Evolutionary conservation across 2,329 filamentous ascomycete species (phyloP).

Genomic region (Cercospora sp.): DNA sequence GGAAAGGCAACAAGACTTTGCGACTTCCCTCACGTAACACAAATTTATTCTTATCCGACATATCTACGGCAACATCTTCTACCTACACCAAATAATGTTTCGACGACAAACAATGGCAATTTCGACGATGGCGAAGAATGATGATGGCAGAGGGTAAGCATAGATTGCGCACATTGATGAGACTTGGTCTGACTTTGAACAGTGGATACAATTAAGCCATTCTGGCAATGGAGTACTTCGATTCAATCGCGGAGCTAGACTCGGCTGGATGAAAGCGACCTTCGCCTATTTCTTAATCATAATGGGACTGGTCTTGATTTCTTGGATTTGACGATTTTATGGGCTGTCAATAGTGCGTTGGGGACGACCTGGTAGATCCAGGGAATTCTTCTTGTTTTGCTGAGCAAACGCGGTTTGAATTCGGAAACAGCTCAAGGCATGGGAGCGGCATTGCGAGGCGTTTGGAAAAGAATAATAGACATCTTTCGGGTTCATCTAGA

Average conservation of each 20-base stretch:
- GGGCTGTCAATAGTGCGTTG: background rate
- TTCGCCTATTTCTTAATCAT: background rate
- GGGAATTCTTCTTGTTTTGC: background rate
- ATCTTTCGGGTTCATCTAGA: constrained; percentile 5
- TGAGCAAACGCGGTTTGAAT: background rate
- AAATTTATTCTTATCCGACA: constrained; percentile 4
- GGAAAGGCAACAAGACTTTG: background rate
- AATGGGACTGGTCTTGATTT: background rate
- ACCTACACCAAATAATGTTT: background rate
- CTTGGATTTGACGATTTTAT: background rate
- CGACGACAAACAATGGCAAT: background rate
- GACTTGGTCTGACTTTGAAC: constrained; percentile 23
- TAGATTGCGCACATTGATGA: background rate
- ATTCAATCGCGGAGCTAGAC: constrained; percentile 18
- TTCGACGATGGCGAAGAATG: constrained; percentile 21
- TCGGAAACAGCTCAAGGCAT: background rate
- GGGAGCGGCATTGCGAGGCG: constrained; percentile 15
- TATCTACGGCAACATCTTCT: constrained; percentile 11
- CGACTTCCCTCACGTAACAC: background rate
- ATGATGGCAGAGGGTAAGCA: constrained; percentile 36
- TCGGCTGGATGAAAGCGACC: constrained; percentile 7
- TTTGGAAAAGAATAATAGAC: constrained; percentile 1
- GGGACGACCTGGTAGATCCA: background rate
- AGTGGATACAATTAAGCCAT: constrained; percentile 27
- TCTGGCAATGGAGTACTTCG: constrained; percentile 2